Evolutionary conservation across 1,139 yeast species (phyloP).

Genomic region (Yamadazyma diospyri): DNA sequence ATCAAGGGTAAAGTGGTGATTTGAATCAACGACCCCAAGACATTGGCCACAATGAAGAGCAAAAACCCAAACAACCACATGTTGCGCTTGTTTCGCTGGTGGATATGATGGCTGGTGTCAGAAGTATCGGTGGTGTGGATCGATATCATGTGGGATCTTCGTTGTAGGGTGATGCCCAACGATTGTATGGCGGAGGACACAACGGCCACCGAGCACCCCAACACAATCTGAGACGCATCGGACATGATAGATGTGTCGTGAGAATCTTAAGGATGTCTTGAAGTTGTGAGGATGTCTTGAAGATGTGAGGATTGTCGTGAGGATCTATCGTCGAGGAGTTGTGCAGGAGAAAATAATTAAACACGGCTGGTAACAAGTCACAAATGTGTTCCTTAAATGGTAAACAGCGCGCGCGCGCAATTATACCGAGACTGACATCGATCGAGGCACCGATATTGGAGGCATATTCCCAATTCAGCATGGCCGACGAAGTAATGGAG

Average conservation of each 20-base stretch:
- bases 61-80: conserved; percentile 76
- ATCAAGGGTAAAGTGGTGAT: conserved; percentile 81
- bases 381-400: too few species aligned
- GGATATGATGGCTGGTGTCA: conserved; percentile 20
- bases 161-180: conserved; percentile 76
- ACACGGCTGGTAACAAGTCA: too few species aligned
- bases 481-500: conserved; percentile 3
- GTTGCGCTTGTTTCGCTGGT: conserved; percentile 47
- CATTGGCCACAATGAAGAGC: conserved; percentile 68
- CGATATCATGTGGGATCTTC: conserved; percentile 65
- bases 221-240: conserved; percentile 20
- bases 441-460: too few species aligned
- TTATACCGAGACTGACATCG: too few species aligned
- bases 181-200: conserved; percentile 80
- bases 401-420: too few species aligned
- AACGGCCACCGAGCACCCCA: conserved; percentile 75
- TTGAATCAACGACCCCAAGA: conserved; percentile 80
- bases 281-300: too few species aligned
- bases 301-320: too few species aligned
- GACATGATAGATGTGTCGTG: too few species aligned
- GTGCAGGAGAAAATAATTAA: too few species aligned
- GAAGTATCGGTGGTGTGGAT: conserved; percentile 9
- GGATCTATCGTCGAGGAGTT: too few species aligned
- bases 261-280: too few species aligned
- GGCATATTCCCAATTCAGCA: neutral